Conservation (phyloP, 441 rosid genomes). For the Corymbia calophylla region DNA sequence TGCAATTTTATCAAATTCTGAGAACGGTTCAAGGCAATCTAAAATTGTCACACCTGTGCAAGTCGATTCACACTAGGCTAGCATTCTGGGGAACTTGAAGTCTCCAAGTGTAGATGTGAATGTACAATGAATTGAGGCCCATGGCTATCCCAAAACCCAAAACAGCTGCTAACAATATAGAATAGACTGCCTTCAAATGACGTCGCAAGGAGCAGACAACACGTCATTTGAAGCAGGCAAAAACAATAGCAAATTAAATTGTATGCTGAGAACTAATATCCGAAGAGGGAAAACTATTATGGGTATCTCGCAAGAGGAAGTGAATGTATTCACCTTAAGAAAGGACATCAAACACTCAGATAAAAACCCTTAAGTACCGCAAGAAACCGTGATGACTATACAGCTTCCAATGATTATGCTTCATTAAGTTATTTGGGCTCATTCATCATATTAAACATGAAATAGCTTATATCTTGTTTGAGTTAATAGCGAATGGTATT, state of each 20-base stretch:
- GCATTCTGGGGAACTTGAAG: slow-evolving; percentile 29
- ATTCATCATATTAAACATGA: not conserved
- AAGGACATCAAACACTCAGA: not conserved
- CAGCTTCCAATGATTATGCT: not conserved
- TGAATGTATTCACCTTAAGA: not conserved
- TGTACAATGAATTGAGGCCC: slow-evolving; percentile 61
- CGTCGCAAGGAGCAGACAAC: slow-evolving; percentile 38
- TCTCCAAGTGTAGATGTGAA: slow-evolving; percentile 53
- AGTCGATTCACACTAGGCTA: slow-evolving; percentile 38
- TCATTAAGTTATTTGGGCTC: not conserved
- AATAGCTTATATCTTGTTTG: not conserved
- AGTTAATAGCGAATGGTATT: not conserved
- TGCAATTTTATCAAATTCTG: too few species aligned
- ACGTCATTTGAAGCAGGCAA: not conserved
- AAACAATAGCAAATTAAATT: not conserved
- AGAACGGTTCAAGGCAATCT: not conserved
- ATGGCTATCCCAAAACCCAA: slow-evolving; percentile 72
- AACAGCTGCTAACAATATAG: slow-evolving; percentile 58
- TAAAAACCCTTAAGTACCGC: not conserved
- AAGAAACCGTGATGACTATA: not conserved
- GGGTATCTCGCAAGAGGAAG: not conserved
- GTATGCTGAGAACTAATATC: not conserved
- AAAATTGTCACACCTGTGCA: not conserved
- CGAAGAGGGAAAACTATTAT: not conserved
- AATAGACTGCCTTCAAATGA: slow-evolving; percentile 43